Conservation (phyloP, 1,139 yeast genomes). For the Barnettozyma hawaiiensis region DNA sequence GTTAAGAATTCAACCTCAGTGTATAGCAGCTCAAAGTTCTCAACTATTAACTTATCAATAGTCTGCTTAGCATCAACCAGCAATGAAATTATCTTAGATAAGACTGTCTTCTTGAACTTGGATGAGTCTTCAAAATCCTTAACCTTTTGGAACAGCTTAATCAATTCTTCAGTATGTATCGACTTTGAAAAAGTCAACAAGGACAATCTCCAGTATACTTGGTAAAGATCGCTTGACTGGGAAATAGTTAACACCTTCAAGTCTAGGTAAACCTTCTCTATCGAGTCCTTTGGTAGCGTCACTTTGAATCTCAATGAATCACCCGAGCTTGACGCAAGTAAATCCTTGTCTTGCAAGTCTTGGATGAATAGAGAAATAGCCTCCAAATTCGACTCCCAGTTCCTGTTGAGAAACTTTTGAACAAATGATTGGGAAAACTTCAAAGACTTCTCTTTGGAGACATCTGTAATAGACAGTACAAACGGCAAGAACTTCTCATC, state of each 20-base stretch:
- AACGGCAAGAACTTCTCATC: constrained; percentile 40
- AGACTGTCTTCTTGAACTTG: constrained; percentile 15
- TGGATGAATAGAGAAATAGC: constrained; percentile 43
- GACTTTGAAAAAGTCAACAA: constrained; percentile 17
- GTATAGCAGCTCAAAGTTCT: constrained; percentile 12
- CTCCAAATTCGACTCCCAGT: constrained; percentile 32
- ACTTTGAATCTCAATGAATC: constrained; percentile 17
- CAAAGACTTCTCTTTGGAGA: constrained; percentile 41
- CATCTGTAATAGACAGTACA: constrained; percentile 39
- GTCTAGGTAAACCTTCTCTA: constrained; percentile 5
- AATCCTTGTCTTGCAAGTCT: constrained; percentile 28
- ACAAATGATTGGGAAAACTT: constrained; percentile 39
- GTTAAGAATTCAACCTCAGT: constrained; percentile 14
- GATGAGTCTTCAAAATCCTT: constrained; percentile 5
- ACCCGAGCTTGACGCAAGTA: constrained; percentile 14
- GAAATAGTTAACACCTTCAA: constrained; percentile 4
- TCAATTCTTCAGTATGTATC: constrained; percentile 13
- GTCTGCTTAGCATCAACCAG: constrained; percentile 6
- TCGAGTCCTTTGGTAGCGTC: constrained; percentile 13
- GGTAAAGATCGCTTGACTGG: constrained; percentile 15
- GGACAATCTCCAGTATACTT: constrained; percentile 26
- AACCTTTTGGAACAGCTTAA: constrained; percentile 13
- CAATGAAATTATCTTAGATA: constrained; percentile 16
- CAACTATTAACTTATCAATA: constrained; percentile 8
- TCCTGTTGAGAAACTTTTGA: constrained; percentile 43